These are phyloP conservation scores for Tetratostichococcus sp. DNA, from an alignment of 139 green algal genomes.

Conservation along the genomic window DNA sequence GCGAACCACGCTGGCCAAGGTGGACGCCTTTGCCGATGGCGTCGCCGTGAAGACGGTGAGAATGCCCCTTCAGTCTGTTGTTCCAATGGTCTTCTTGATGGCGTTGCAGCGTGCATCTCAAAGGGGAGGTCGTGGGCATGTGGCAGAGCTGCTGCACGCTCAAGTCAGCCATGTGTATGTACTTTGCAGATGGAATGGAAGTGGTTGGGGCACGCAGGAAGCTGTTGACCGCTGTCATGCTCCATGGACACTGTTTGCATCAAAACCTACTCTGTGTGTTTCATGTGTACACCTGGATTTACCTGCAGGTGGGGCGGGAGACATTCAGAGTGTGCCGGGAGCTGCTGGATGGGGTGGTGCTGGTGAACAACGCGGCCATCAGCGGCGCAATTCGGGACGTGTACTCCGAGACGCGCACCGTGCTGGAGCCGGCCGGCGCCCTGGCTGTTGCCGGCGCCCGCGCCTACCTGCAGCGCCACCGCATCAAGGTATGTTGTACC, in stretches of 20 bases:
- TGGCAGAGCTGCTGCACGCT: no score
- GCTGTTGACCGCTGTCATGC: no score
- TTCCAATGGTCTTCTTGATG: no score
- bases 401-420: conserved; percentile 82
- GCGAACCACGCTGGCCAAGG: conserved; percentile 68
- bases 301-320: conserved; percentile 77
- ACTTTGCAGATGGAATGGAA: no score
- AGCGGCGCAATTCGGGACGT: conserved; percentile 85
- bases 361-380: conserved; percentile 84
- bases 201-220: no score
- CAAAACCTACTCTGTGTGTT: no score
- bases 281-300: no score
- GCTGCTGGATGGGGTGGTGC: conserved; percentile 86
- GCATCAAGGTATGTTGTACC: conserved; percentile 37
- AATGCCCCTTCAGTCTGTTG: no score
- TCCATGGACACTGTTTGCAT: no score
- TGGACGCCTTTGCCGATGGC: conserved; percentile 93
- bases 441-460: conserved; percentile 86
- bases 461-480: conserved; percentile 68
- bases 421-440: conserved; percentile 91
- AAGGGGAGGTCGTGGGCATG: no score
- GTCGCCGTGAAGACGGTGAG: conserved; percentile 81
- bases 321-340: conserved; percentile 87
- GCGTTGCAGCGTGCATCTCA: no score
- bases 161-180: no score